phyloP scores from a whole-genome alignment of 1,139 yeast genomes.

The Citeromyces hawaiiensis region DNA sequence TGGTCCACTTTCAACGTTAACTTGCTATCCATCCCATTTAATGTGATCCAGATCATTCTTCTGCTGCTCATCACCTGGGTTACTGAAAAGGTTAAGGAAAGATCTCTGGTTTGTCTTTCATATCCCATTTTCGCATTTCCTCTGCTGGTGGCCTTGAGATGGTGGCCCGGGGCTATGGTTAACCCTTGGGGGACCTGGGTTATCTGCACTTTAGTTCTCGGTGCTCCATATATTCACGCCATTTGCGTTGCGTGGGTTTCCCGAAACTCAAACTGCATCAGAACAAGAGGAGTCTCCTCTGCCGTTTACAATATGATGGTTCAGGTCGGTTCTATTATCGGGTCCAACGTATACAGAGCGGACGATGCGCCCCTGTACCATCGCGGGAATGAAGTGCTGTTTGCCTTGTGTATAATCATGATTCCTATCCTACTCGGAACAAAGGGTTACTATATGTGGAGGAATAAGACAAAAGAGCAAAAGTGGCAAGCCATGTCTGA shows the following conservation, averaged over 20 bases:
- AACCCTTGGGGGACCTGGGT: conserved; percentile 26
- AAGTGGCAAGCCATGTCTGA: conserved; percentile 7
- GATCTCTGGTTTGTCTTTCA: conserved; percentile 20
- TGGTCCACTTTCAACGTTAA: conserved; percentile 30
- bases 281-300: conserved; percentile 7
- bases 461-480: conserved; percentile 5
- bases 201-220: conserved; percentile 20
- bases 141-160: conserved; percentile 22
- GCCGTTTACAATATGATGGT: conserved; percentile 7
- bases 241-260: conserved; percentile 23
- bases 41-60: conserved; percentile 23
- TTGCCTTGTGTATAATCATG: conserved; percentile 8
- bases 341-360: conserved; percentile 15
- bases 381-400: conserved; percentile 16
- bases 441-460: conserved; percentile 7
- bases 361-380: conserved; percentile 19
- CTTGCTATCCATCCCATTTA: conserved; percentile 33
- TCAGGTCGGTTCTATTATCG: conserved; percentile 6
- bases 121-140: conserved; percentile 27
- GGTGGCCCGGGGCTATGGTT: conserved; percentile 26
- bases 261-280: conserved; percentile 13
- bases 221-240: conserved; percentile 24
- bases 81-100: conserved; percentile 25
- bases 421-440: conserved; percentile 3
- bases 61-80: conserved; percentile 25